Evolutionary conservation across 148 eudicot species (phyloP).

Genomic region (Fagopyrum homotropicum): DNA sequence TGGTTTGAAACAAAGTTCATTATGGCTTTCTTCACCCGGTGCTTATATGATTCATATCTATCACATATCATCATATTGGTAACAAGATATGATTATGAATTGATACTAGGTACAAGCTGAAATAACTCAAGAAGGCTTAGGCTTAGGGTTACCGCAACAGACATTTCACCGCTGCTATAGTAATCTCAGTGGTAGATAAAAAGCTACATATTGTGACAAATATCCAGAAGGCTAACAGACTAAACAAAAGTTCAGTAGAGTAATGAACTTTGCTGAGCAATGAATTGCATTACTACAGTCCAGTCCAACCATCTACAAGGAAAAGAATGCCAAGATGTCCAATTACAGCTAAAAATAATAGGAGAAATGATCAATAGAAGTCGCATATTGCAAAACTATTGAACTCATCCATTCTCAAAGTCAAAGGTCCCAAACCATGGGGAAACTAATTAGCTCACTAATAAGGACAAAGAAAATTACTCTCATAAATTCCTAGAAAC

Average conservation of each 20-base stretch:
- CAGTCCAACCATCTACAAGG: conserved; percentile 69
- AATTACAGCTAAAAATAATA: not conserved
- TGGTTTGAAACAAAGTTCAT: too few relatives aligned
- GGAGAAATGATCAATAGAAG: not conserved
- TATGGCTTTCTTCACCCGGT: too few relatives aligned
- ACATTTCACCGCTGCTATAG: too few relatives aligned
- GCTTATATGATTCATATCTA: too few relatives aligned
- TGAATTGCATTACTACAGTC: conserved; percentile 92
- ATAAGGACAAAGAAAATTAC: not conserved
- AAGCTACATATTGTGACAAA: not conserved
- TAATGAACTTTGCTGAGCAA: conserved; percentile 91
- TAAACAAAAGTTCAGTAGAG: not conserved
- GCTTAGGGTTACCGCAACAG: too few relatives aligned
- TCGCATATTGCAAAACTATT: not conserved
- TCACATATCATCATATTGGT: too few relatives aligned
- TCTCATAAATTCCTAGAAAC: not conserved
- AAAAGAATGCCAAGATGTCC: not conserved
- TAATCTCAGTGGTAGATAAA: not conserved
- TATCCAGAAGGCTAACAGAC: not conserved
- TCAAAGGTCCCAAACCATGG: not conserved
- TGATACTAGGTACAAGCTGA: too few relatives aligned
- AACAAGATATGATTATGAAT: too few relatives aligned
- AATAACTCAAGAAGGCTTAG: too few relatives aligned
- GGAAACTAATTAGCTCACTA: not conserved
- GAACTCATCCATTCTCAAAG: not conserved